Base-by-base conservation (phyloP, 495 filamentous ascomycete species). In the Trichocladium uniseriatum region DNA sequence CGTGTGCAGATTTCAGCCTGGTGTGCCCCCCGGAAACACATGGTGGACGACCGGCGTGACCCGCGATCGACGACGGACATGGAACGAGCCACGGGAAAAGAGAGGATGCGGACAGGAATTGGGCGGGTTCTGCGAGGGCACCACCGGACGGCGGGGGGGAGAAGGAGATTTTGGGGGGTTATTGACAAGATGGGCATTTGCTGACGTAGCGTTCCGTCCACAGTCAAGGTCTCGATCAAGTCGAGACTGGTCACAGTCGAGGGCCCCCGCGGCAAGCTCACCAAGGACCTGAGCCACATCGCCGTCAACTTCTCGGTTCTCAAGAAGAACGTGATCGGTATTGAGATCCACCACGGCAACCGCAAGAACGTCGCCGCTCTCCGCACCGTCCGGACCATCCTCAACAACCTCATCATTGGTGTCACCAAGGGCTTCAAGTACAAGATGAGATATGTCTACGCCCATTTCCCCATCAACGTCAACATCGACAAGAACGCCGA, bases 401-500 rank as follows among this genome's bases (percentile, higher is more conserved):
- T 98, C 79, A 86, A 92, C 80, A 98, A 98, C 83, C 62, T 98
- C 71, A 86, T 97, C 74, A 84, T 88, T 67, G 92, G 92, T 71
- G 92, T 98, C 53, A 98, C 94, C 66, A 90, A 86, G 76, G 92
- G 92, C 54, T 98, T 86, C 86, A 91, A 91, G 78, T 98, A 98
- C 86, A 98, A 97, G 86, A 97, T 98, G 92, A 87, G 92, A 58
- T 98, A 98, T 75, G 92, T 98, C 75, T 98, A 98, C 71, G 92
- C 92, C 62, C 92, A 98, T 82, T 98, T 98, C 69, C 92, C 92
- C 69, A 98, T 98, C 87, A 98, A 97, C 80, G 92, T 98, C 71
- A 97, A 97, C 79, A 73, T 98, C 58, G 89, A 97, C 53, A 90
- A 94, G 84, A 92, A 94, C 79, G 69, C 70, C 60, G 90, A 97